Conservation (phyloP, 2,329 filamentous ascomycete species). For the Diplocarpon rosae region DNA sequence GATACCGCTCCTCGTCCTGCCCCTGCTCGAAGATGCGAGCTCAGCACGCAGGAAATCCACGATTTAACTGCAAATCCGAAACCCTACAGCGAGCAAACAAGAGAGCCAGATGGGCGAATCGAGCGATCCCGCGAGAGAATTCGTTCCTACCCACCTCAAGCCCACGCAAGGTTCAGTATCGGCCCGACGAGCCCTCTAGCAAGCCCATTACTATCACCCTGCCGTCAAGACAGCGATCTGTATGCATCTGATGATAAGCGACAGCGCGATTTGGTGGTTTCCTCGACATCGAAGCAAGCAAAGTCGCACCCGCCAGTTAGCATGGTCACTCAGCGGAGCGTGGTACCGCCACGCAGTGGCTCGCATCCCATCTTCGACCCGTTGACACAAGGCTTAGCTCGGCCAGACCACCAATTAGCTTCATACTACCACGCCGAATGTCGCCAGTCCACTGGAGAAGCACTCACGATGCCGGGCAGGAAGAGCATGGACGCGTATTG, state of each 20-base stretch:
- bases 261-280: not conserved
- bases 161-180: conserved; percentile 3
- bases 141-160: not conserved
- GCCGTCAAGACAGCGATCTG: not conserved
- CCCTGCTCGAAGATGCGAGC: conserved; percentile 3
- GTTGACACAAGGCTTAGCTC: not conserved
- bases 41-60: conserved; percentile 8
- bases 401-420: not conserved
- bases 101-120: not conserved
- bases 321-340: conserved; percentile 7
- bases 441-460: conserved; percentile 10
- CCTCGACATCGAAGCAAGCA: not conserved
- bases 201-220: not conserved
- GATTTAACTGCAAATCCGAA: conserved; percentile 6
- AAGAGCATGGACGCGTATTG: conserved; percentile 4
- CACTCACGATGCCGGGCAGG: conserved; percentile 6
- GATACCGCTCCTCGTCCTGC: conserved; percentile 14
- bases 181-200: not conserved
- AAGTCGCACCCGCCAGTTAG: conserved; percentile 2
- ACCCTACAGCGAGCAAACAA: not conserved
- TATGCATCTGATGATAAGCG: not conserved
- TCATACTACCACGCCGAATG: conserved; percentile 9
- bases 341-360: not conserved
- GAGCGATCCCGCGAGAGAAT: not conserved
- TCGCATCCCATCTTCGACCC: too few species aligned